Conservation (phyloP, 2,329 filamentous ascomycete species). For the Fusarium paranaense region DNA sequence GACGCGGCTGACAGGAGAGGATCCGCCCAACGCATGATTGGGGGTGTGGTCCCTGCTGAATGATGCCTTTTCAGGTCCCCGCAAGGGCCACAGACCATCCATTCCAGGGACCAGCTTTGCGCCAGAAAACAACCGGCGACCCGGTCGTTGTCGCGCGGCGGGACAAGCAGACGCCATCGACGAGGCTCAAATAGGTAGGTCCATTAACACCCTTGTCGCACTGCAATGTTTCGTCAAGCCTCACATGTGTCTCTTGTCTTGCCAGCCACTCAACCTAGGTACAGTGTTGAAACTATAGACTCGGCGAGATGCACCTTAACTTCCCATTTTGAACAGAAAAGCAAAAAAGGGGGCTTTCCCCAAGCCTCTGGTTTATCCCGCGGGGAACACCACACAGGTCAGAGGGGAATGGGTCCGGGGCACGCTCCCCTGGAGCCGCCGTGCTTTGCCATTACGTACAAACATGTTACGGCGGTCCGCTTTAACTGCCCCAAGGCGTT, state of each 20-base stretch:
- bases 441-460: slow-evolving; percentile 36
- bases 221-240: not conserved
- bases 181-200: slow-evolving; percentile 9
- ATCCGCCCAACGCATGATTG: slow-evolving; percentile 6
- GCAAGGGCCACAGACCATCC: not conserved
- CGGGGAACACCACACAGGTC: slow-evolving; percentile 8
- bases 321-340: not conserved
- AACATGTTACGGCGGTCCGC: not conserved
- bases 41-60: not conserved
- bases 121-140: not conserved
- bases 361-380: not conserved
- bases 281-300: not conserved
- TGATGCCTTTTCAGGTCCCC: slow-evolving; percentile 1
- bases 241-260: not conserved
- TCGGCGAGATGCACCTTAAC: not conserved
- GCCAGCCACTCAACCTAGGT: not conserved
- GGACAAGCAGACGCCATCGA: not conserved
- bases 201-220: not conserved
- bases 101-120: not conserved
- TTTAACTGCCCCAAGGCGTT: not conserved
- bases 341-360: not conserved
- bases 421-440: slow-evolving; percentile 20
- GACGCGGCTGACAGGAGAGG: not conserved
- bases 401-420: slow-evolving; percentile 21
- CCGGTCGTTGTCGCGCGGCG: not conserved